Evolutionary conservation across 768 basidiomycete genomes (phyloP).

Genomic region (Polyporus arcularius): DNA sequence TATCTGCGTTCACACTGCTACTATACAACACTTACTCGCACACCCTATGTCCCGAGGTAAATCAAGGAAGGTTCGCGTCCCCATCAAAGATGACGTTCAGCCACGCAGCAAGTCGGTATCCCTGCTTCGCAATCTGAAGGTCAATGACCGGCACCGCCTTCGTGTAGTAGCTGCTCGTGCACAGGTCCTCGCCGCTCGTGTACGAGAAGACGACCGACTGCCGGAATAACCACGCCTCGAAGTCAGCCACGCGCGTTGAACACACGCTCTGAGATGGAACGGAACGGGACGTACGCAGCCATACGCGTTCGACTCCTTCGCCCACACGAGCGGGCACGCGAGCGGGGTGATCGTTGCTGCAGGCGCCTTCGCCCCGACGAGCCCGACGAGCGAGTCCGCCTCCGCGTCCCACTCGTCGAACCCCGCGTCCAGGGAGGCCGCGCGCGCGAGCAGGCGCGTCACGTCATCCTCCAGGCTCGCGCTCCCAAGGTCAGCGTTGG

Average conservation of each 20-base stretch:
- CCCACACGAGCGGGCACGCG: conserved; percentile 50
- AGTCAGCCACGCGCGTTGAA: too few species aligned
- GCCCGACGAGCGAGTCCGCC: background rate
- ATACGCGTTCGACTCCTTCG: conserved; percentile 44
- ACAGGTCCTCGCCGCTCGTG: conserved; percentile 43
- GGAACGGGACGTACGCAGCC: conserved; percentile 37
- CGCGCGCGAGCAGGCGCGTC: conserved; percentile 1
- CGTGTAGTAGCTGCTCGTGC: conserved; percentile 37
- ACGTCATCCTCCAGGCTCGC: conserved; percentile 5
- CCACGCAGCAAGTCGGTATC: conserved; percentile 52
- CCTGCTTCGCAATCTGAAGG: conserved; percentile 47
- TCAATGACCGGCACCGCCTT: conserved; percentile 32
- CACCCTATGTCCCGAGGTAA: too few species aligned
- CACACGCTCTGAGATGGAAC: background rate
- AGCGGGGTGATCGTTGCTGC: conserved; percentile 38
- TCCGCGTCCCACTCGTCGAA: too few species aligned
- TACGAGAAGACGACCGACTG: conserved; percentile 44
- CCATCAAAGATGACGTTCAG: conserved; percentile 47
- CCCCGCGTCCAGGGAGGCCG: background rate
- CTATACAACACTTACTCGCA: too few species aligned
- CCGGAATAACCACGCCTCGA: too few species aligned
- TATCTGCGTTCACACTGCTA: too few species aligned
- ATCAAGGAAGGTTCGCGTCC: conserved; percentile 24
- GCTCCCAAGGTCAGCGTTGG: conserved; percentile 5
- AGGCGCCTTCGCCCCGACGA: background rate